A percentile compares a stretch with the other conserved stretches of the same genome.
phyloP scores from a whole-genome alignment of 2,329 filamentous ascomycete genomes.

The Paecilomyces formosus region DNA sequence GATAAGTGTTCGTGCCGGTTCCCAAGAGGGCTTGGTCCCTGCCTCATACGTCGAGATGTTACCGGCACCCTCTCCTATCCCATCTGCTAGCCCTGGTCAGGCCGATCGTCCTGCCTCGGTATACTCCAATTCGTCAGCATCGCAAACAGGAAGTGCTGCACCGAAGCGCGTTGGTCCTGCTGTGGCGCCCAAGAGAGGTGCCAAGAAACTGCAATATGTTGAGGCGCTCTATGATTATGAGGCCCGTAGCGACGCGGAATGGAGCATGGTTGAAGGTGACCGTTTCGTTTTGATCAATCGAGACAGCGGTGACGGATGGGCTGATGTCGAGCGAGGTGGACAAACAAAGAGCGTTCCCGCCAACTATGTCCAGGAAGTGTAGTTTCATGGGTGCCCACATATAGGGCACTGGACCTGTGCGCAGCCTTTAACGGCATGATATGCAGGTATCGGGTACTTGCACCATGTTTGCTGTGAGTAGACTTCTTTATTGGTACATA shows the following conservation, averaged over 20 bases:
- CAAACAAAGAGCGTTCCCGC: slow-evolving; percentile 83
- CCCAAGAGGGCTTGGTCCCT: slow-evolving; percentile 76
- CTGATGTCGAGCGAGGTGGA: slow-evolving; percentile 88
- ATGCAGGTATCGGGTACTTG: background rate
- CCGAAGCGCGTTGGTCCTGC: slow-evolving; percentile 82
- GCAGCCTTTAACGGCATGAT: background rate
- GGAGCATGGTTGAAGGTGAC: slow-evolving; percentile 86
- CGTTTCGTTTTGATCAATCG: slow-evolving; percentile 81
- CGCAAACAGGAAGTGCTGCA: slow-evolving; percentile 49
- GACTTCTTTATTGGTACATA: background rate
- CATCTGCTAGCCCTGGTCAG: slow-evolving; percentile 19
- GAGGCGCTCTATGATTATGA: slow-evolving; percentile 89
- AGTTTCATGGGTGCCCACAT: slow-evolving; percentile 20
- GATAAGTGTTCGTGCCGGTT: slow-evolving; percentile 70
- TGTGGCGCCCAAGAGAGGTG: slow-evolving; percentile 81
- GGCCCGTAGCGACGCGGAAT: slow-evolving; percentile 77
- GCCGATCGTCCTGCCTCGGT: slow-evolving; percentile 60
- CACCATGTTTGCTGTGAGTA: background rate
- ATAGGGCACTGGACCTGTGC: background rate
- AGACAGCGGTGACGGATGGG: slow-evolving; percentile 91
- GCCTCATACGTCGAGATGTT: slow-evolving; percentile 72
- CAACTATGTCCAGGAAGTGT: slow-evolving; percentile 79
- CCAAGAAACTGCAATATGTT: slow-evolving; percentile 90
- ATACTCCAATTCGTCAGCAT: slow-evolving; percentile 71
- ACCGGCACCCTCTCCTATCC: slow-evolving; percentile 38